A percentile compares a stretch with the other conserved stretches of the same genome.
Evolutionary conservation across 1,284 basidiomycete species (phyloP).

Genomic region (Sutorius eximius): DNA sequence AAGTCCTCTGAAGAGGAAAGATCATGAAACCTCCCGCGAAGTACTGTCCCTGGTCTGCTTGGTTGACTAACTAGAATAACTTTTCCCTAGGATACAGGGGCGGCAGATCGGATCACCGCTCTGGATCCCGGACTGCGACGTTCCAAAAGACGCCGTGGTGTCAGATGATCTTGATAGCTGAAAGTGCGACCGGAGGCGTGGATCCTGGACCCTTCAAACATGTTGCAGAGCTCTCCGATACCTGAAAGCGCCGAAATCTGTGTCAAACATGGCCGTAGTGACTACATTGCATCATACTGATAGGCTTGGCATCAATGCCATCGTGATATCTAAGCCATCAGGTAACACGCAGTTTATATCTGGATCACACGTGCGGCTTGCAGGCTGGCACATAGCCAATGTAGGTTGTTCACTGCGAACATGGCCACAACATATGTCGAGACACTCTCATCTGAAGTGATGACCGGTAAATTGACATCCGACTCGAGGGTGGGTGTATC

Average conservation of each 20-base stretch:
- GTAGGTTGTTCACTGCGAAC: not conserved
- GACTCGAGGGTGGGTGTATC: not conserved
- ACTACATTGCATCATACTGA: not conserved
- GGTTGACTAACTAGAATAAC: not conserved
- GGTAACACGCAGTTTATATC: not conserved
- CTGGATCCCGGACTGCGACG: not conserved
- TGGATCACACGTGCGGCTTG: not conserved
- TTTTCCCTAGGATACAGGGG: not conserved
- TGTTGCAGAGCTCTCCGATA: constrained; percentile 1
- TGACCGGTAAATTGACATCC: not conserved
- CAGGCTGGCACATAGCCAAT: too few relatives aligned
- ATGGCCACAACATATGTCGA: not conserved
- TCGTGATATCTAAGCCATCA: not conserved
- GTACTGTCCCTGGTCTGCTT: constrained; percentile 5
- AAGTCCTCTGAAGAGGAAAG: constrained; percentile 32
- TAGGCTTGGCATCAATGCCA: not conserved
- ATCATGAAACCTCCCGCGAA: not conserved
- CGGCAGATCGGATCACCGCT: not conserved
- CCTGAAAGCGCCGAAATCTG: not conserved
- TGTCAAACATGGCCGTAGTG: not conserved
- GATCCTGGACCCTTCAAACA: not conserved
- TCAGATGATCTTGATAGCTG: not conserved
- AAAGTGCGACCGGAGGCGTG: too few relatives aligned
- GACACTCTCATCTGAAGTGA: not conserved
- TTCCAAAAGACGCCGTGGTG: constrained; percentile 11